These are phyloP conservation scores for Drosera spatulata DNA, from an alignment of 179 eudicot genomes.

Conservation along the genomic window DNA sequence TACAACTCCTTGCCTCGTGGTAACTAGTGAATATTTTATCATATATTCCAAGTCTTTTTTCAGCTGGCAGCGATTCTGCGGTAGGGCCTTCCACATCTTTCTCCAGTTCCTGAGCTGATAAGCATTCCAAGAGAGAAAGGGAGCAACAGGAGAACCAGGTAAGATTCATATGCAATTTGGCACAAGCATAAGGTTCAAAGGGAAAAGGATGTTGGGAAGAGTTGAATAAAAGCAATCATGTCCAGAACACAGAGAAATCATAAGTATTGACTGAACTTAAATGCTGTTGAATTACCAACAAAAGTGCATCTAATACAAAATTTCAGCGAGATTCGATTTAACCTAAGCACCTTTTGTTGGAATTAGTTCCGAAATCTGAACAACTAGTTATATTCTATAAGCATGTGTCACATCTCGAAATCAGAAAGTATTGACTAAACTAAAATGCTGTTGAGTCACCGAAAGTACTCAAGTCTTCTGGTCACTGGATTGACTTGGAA, in stretches of 20 bases:
- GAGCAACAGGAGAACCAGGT: neutral
- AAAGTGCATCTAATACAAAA: no score
- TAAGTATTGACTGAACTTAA: no score
- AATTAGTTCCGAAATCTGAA: no score
- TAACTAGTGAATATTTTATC: conserved; percentile 84
- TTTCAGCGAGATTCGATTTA: no score
- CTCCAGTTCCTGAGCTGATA: conserved; percentile 94
- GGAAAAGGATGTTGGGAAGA: neutral
- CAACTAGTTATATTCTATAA: no score
- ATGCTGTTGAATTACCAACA: no score
- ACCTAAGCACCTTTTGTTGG: no score
- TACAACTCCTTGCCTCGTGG: conserved; percentile 78
- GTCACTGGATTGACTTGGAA: no score
- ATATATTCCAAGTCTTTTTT: conserved; percentile 65
- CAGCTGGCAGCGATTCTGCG: conserved; percentile 62
- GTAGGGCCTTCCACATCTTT: conserved; percentile 67
- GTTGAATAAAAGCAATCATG: neutral
- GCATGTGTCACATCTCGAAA: no score
- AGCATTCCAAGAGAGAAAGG: neutral
- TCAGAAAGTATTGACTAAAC: no score
- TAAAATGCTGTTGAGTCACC: no score
- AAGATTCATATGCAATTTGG: neutral
- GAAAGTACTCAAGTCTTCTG: no score
- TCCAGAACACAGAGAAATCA: neutral
- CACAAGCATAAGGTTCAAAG: neutral